A percentile compares a stretch with the other conserved stretches of the same genome.
Evolutionary conservation across 2,329 filamentous ascomycete genomes (phyloP).

Genomic region (Fusarium sp.): DNA sequence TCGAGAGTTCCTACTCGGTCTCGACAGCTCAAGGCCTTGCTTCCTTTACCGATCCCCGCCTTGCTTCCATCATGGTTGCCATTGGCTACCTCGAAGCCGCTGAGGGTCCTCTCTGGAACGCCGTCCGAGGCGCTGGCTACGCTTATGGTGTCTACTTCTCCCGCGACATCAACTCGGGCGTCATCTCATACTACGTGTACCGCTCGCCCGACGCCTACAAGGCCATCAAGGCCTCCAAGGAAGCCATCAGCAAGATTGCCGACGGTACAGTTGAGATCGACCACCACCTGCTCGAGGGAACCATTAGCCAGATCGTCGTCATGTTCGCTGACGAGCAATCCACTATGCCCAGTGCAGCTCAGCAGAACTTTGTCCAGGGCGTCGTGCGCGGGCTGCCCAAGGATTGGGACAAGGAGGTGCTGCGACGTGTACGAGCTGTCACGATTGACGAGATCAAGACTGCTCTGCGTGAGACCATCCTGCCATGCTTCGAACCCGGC

Average conservation of each 20-base stretch:
- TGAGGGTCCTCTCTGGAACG: conserved; percentile 94
- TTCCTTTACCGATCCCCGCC: conserved; percentile 80
- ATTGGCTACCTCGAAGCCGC: conserved; percentile 92
- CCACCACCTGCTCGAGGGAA: conserved; percentile 86
- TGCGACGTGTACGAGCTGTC: conserved; percentile 83
- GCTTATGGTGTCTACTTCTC: conserved; percentile 90
- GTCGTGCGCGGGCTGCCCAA: conserved; percentile 83
- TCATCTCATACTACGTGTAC: conserved; percentile 88
- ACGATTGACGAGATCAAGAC: conserved; percentile 81
- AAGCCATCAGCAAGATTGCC: conserved; percentile 81
- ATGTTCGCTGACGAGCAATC: conserved; percentile 89
- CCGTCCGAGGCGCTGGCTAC: conserved; percentile 91
- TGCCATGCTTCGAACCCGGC: conserved; percentile 84
- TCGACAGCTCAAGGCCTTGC: conserved; percentile 81
- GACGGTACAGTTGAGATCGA: conserved; percentile 81
- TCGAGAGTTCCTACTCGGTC: conserved; percentile 92
- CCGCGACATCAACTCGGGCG: conserved; percentile 83
- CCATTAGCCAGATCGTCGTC: conserved; percentile 90
- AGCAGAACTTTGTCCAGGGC: conserved; percentile 85
- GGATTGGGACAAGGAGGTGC: conserved; percentile 83
- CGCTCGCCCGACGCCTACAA: conserved; percentile 91
- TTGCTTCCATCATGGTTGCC: conserved; percentile 90
- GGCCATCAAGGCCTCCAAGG: conserved; percentile 83
- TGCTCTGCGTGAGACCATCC: conserved; percentile 80
- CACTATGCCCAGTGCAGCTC: conserved; percentile 85